A percentile compares a stretch with the other conserved stretches of the same genome.
phyloP scores from a whole-genome alignment of 129 eudicot genomes.

The Erigeron canadensis region DNA sequence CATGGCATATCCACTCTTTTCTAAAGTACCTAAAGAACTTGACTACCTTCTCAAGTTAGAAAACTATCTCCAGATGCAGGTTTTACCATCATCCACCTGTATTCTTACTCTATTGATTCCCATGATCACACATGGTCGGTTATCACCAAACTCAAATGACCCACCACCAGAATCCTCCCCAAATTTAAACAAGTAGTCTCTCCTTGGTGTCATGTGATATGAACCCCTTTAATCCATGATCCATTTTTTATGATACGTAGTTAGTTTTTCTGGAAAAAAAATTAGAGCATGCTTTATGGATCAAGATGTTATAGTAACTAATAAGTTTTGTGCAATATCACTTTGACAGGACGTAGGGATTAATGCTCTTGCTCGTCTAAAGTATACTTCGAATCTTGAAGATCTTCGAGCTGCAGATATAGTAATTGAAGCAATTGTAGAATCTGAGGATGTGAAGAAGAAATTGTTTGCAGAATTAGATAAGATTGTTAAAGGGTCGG shows the following conservation, averaged over 20 bases:
- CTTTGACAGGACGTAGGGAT: conserved; percentile 47
- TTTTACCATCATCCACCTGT: too few relatives aligned
- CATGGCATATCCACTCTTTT: too few relatives aligned
- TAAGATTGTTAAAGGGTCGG: conserved; percentile 52
- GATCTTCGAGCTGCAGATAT: conserved; percentile 76
- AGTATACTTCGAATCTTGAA: conserved; percentile 58
- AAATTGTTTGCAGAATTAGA: conserved; percentile 61
- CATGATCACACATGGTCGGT: too few relatives aligned
- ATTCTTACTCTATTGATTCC: too few relatives aligned
- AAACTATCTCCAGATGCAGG: too few relatives aligned
- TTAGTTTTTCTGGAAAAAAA: neutral
- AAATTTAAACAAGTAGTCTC: too few relatives aligned
- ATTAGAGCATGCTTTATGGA: neutral
- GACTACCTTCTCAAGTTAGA: too few relatives aligned
- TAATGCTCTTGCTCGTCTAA: conserved; percentile 51
- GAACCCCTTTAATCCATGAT: too few relatives aligned
- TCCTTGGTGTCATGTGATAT: too few relatives aligned
- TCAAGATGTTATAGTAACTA: neutral
- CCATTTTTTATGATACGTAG: neutral
- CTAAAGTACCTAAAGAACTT: too few relatives aligned
- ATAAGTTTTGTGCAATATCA: conserved; percentile 8
- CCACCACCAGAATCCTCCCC: too few relatives aligned
- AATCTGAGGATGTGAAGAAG: conserved; percentile 86
- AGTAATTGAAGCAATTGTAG: conserved; percentile 89
- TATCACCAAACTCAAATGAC: too few relatives aligned